These are phyloP conservation scores for Microdochium trichocladiopsis DNA, from an alignment of 2,329 filamentous ascomycete genomes.

Conservation along the genomic window DNA sequence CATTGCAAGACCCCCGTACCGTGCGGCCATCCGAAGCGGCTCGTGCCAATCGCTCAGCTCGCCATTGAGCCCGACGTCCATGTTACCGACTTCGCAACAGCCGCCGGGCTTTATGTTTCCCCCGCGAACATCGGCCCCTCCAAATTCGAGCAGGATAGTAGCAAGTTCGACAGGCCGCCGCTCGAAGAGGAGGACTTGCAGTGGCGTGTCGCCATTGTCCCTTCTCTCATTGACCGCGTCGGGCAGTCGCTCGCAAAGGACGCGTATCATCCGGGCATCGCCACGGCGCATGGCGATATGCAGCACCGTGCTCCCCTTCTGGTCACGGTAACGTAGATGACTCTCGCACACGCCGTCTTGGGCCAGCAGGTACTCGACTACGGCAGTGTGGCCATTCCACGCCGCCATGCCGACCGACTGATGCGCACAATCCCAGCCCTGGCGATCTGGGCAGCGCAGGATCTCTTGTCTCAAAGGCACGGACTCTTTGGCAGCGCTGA, in stretches of 20 bases:
- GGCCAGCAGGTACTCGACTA: neutral
- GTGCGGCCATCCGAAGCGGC: neutral
- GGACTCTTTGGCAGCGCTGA: neutral
- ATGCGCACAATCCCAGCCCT: neutral
- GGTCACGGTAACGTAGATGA: neutral
- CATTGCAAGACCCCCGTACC: neutral
- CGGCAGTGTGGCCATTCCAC: neutral
- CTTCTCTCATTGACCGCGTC: neutral
- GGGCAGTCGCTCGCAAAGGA: neutral
- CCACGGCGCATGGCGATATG: neutral
- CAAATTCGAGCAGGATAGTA: neutral
- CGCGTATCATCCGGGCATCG: neutral
- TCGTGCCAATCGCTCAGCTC: neutral
- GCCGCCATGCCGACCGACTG: neutral
- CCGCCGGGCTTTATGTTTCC: neutral
- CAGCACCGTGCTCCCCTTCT: neutral
- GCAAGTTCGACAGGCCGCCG: neutral
- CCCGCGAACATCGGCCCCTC: neutral
- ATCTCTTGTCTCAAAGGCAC: neutral
- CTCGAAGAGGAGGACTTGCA: neutral
- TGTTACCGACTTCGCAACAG: neutral
- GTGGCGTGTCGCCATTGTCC: neutral
- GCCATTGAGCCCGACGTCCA: neutral
- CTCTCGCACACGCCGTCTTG: neutral
- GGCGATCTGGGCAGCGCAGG: neutral